Base-by-base conservation (phyloP, 345 rosid genomes). In the Eucalyptus shirleyi region DNA sequence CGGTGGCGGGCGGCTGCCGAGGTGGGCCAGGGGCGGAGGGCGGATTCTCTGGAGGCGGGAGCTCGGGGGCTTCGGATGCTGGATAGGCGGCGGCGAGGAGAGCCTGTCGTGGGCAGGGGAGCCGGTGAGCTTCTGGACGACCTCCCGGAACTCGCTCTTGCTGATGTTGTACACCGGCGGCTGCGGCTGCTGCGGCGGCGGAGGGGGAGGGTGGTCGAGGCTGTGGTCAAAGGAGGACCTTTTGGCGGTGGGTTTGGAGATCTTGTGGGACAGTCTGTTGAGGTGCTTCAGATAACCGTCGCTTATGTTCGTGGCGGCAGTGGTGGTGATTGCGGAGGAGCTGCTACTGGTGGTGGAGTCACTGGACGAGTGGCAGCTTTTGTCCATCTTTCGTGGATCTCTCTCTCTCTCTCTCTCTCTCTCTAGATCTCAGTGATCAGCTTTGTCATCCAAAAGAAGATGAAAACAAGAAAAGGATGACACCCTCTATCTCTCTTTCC, bases 101-200 rank as follows among this genome's bases (percentile, higher is more conserved):
- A 97, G 88, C 88, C 98, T 94, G 86, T 97, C 97, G 67, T 96
- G 98, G 28, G 99, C 96, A 3, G 99, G 99, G 3, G 99, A 98
- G 49, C 99, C 99, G 51, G 99, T 98, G 30, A 98, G 96, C 93
- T 94, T 96, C 93, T 98, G 99, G 26, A 98, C 99, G 77, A 98
- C 97, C 87, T 98, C 96, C 42, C 99, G 91, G 93, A 97, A 98
- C 91, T 98, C 99, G 89, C 90, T 94, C 91, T 96, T 97, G 94
- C 95, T 98, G 92, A 98, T 98, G 88, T 97, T 98, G 92, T 96
- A 98, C 37, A 98, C 99, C 7, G 99, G 99, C 4, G 99, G 83
- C 37, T 90, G 93, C 86, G 87, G 89, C 77, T 89, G 89, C 90
- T 12, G 87, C 83, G 69, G 87, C n/a, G 77, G 89, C 86, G 89